phyloP scores from a whole-genome alignment of 2,329 filamentous ascomycete species.

The Nemania sp. region DNA sequence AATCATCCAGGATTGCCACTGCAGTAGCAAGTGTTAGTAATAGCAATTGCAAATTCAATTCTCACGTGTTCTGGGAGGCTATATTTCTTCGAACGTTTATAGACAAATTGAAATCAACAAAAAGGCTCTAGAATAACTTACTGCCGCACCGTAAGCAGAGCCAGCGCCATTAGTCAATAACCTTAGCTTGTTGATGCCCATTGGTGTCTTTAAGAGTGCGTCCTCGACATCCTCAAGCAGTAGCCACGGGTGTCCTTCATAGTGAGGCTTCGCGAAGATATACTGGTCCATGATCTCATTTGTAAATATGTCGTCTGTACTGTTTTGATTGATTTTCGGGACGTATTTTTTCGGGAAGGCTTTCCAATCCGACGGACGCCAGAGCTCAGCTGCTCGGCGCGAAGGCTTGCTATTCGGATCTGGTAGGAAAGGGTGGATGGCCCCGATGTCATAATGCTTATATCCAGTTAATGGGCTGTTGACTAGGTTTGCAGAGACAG shows the following conservation, averaged over 20 bases:
- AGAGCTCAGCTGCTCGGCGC: constrained; percentile 39
- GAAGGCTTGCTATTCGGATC: constrained; percentile 44
- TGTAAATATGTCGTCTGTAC: constrained; percentile 11
- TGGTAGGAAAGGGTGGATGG: constrained; percentile 57
- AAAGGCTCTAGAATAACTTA: neutral
- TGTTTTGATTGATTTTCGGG: constrained; percentile 26
- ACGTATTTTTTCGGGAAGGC: constrained; percentile 26
- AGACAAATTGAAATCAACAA: neutral
- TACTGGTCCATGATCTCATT: constrained; percentile 34
- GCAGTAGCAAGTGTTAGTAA: neutral
- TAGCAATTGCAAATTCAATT: neutral
- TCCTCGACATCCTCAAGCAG: constrained; percentile 42
- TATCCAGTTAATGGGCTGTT: constrained; percentile 59
- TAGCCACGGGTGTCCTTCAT: constrained; percentile 57
- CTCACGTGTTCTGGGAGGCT: too few species aligned
- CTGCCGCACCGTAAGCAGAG: constrained; percentile 44
- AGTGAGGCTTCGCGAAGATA: constrained; percentile 40
- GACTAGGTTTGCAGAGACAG: constrained; percentile 60
- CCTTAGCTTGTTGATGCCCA: constrained; percentile 48
- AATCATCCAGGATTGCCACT: constrained; percentile 54
- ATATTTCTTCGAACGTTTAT: too few species aligned
- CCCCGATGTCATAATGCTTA: constrained; percentile 58
- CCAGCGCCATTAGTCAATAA: constrained; percentile 26
- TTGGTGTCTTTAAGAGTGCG: constrained; percentile 51
- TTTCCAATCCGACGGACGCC: constrained; percentile 45